Base-by-base conservation (phyloP, 2,329 filamentous ascomycete species). In the Alternaria solani region DNA sequence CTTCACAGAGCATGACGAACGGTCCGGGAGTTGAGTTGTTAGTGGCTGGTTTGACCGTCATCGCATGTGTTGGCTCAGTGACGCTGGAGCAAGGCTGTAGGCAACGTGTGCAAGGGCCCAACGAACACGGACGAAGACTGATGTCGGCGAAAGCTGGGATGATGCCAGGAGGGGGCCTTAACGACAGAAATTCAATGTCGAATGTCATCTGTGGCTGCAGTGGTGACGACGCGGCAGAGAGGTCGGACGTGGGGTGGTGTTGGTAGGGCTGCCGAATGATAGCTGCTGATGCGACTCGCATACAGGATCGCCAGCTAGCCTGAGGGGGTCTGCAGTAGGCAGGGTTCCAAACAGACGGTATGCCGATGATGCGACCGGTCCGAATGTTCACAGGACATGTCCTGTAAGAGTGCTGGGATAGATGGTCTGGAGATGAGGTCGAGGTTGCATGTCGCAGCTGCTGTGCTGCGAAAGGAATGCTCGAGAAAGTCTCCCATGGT, bases 231-330 rank as follows among this genome's bases (percentile, higher is more conserved):
- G 28, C 30, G 42, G 42, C 32, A 55, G 41, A 46, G 23, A 43
- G 36, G 20, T 28, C 30, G 41, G 59, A 48, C 41, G 47, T 60
- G 52, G 52, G 42, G 51, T 48, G 46, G 7, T 36, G 46, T 32
- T 42, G 57, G 62, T 72, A 73, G 69, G 68, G 71, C 71, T 71
- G 68, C 63, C 69, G 68, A 59, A 73, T 71, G 63, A 55, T 61
- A 65, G 65, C 51, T 60, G 65, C 51, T 56, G 38, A 51, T 56
- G 51, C 55, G 48, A 48, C 48, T 53, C 49, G 54, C 62, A 69
- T 66, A 53, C 61, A 68, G 64, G 65, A 66, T 67, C 66, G 61
- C 66, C 59, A 39, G 41, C 57, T 60, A 60, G 57, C 46, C 47
- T n/a, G 32, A 55, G 51, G 23, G 28, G 28, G 36, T 38, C 42